Percentiles rank a stretch among this genome's conserved stretches.
These are phyloP conservation scores for Gelatoporia subvermispora DNA, from an alignment of 768 basidiomycete genomes.

Conservation along the genomic window DNA sequence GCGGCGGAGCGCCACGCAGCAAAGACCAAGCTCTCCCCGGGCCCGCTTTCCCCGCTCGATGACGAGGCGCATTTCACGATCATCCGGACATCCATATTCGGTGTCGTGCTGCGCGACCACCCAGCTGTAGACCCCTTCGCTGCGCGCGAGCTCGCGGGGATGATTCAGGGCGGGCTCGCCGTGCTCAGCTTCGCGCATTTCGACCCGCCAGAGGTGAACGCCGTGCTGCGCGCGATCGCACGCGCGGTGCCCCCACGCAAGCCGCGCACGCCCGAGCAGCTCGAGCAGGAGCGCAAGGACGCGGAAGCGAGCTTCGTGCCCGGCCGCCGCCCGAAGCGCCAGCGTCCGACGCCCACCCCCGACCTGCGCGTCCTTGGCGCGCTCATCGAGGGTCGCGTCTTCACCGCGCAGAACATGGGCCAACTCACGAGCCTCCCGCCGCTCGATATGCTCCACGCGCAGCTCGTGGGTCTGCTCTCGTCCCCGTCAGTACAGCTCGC, in stretches of 20 bases:
- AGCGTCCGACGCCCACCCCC: slow-evolving; percentile 51
- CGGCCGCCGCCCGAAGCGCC: slow-evolving; percentile 61
- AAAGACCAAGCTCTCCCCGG: slow-evolving; percentile 21
- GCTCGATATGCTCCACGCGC: slow-evolving; percentile 70
- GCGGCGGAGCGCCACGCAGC: slow-evolving; percentile 41
- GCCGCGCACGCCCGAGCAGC: slow-evolving; percentile 46
- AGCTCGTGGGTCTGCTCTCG: slow-evolving; percentile 81
- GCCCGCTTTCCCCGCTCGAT: slow-evolving; percentile 28
- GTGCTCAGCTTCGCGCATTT: slow-evolving; percentile 62
- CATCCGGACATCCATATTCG: slow-evolving; percentile 75
- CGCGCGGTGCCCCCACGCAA: slow-evolving; percentile 59
- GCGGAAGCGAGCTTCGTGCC: slow-evolving; percentile 63
- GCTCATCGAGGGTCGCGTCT: slow-evolving; percentile 69
- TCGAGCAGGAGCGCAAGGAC: slow-evolving; percentile 40
- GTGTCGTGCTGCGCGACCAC: slow-evolving; percentile 66
- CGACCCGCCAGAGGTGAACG: slow-evolving; percentile 67
- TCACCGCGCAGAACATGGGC: slow-evolving; percentile 54
- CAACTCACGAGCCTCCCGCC: slow-evolving; percentile 72
- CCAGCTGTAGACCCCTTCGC: slow-evolving; percentile 43
- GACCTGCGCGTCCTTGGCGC: slow-evolving; percentile 74
- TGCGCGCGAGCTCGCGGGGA: slow-evolving; percentile 48
- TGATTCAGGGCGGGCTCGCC: slow-evolving; percentile 57
- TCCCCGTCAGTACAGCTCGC: slow-evolving; percentile 71
- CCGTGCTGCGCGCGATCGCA: slow-evolving; percentile 62
- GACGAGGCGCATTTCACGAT: slow-evolving; percentile 53